Base-by-base conservation (phyloP, 495 filamentous ascomycete genomes). In the Echria macrotheca region DNA sequence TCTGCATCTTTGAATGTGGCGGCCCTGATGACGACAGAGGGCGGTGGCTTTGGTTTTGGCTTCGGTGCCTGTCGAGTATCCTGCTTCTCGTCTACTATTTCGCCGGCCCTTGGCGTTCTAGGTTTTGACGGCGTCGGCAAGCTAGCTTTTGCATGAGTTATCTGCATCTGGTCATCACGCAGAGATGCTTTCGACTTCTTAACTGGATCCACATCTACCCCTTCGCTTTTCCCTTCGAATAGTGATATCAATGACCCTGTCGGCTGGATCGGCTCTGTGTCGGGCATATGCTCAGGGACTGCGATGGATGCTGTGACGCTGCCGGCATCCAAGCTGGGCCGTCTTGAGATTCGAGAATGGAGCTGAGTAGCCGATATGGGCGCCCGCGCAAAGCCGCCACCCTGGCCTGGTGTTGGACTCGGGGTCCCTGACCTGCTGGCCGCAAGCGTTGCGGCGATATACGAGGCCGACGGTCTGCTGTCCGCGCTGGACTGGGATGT, bases 241-340 rank as follows among this genome's bases (percentile, higher is more conserved):
- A 85, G 66, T 12, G 73, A 70, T 40, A 85, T 77, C 15, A 85
- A 65, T 7, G 79, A 71, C 14, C 69, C 78, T 0, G 81, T 83
- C 2, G 79, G 69, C 44, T 67, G 59, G 17, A 81, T 79, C 3
- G 79, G 68, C 0, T 65, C 69, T n/a, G 71, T 63, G 56, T 84
- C 80, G n/a, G 68, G 63, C n/a, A 43, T 52, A n/a, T 63, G 49
- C 11, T 65, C 59, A 21, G 48, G 41, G 36, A 62, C 63, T 6
- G 52, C 43, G 3, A 57, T 48, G 5, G 57, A 59, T 24, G 62
- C 62, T 2, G 49, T 45, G 17, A 54, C 41, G 25, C 63, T 67
- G 6, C 54, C 54, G 22, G 45, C 43, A 12, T 55, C 53, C 19
- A 53, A 33, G 28, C 59, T 64, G 18, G 44, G 45, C 44, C 65